Percentiles rank a stretch among this genome's conserved stretches.
Evolutionary conservation across 108 stramenopile genomes (phyloP).

Genomic region (Phaeodactylum tricornutum): DNA sequence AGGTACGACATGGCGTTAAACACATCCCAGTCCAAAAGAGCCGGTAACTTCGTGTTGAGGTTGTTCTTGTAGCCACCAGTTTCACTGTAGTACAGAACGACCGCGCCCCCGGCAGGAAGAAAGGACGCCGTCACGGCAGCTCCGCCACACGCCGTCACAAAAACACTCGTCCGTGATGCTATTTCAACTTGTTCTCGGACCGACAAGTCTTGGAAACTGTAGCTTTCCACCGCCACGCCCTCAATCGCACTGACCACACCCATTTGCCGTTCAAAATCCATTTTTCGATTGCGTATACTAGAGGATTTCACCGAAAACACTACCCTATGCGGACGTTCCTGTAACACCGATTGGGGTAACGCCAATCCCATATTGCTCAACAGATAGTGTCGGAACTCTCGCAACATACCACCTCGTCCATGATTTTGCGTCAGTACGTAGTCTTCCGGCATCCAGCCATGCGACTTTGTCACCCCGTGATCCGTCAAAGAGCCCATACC

Average conservation of each 20-base stretch:
- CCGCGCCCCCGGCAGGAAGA: slow-evolving; percentile 28
- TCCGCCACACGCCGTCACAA: slow-evolving; percentile 37
- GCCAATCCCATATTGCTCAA: slow-evolving; percentile 32
- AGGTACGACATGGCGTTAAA: slow-evolving; percentile 36
- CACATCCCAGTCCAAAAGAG: slow-evolving; percentile 46
- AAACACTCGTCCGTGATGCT: slow-evolving; percentile 28
- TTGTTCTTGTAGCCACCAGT: slow-evolving; percentile 20
- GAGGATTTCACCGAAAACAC: slow-evolving; percentile 37
- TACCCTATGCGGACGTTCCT: slow-evolving; percentile 10
- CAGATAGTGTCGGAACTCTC: slow-evolving; percentile 49
- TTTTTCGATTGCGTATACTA: slow-evolving; percentile 13
- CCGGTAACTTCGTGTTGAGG: slow-evolving; percentile 16
- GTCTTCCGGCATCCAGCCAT: slow-evolving; percentile 51
- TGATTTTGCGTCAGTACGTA: slow-evolving; percentile 36
- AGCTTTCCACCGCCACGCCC: slow-evolving; percentile 12
- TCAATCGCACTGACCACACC: background rate
- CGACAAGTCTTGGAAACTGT: slow-evolving; percentile 27
- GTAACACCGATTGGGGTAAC: background rate
- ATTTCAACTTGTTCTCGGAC: slow-evolving; percentile 33
- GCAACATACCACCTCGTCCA: slow-evolving; percentile 42
- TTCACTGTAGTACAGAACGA: slow-evolving; percentile 32
- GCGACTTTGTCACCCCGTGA: slow-evolving; percentile 41
- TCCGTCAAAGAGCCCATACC: slow-evolving; percentile 44
- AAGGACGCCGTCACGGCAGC: slow-evolving; percentile 48
- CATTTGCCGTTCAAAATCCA: slow-evolving; percentile 28